Base-by-base conservation (phyloP, 1,284 basidiomycete species). In the Ganoderma leucocontextum region DNA sequence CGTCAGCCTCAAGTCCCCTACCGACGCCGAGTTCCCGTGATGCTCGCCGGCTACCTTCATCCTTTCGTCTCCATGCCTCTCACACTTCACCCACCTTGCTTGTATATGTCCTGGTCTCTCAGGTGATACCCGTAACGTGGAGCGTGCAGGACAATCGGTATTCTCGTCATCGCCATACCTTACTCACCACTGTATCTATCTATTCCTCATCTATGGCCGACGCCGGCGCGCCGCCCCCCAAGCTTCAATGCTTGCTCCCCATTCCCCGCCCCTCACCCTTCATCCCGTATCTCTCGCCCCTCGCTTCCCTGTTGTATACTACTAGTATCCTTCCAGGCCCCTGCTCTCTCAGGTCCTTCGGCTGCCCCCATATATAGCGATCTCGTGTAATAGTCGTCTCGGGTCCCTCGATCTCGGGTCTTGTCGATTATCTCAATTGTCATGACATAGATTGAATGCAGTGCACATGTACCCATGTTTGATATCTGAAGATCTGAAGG, bases 1-100 rank as follows among this genome's bases (percentile, higher is more conserved):
- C 39, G 22, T 39, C 22, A 41, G 58, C 39, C 58, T 60, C 22
- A 60, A 60, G 58, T 41, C 58, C 38, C 58, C 58, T 25, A 41
- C 58, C 13, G 58, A 60, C 22, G 15, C 36, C 13, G 38, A 60
- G 22, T 60, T 60, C 58, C 10, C 38, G 22, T 60, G 58, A 60
- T 13, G n/a, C 33, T 29, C 55, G 33, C 33, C 38, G 13, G 29
- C 35, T 22, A 17, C 38, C 36, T 7, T 22, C 15, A 8, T 15
- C 22, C 38, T 59, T 22, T 22, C 39, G 22, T 22, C 38, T 6
- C 25, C 6, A 5, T 3, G 22, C 13, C 19, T 15, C 58, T 29
- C 38, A 38, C 38, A 15, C 58, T 25, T 22, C 4, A 10, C 19
- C 38, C 22, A 60, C 58, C 19, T 15, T 25, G 12, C 13, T 60